A percentile compares a stretch with the other conserved stretches of the same genome.
phyloP scores from a whole-genome alignment of 768 basidiomycete genomes.

The Amanita polypyramis region DNA sequence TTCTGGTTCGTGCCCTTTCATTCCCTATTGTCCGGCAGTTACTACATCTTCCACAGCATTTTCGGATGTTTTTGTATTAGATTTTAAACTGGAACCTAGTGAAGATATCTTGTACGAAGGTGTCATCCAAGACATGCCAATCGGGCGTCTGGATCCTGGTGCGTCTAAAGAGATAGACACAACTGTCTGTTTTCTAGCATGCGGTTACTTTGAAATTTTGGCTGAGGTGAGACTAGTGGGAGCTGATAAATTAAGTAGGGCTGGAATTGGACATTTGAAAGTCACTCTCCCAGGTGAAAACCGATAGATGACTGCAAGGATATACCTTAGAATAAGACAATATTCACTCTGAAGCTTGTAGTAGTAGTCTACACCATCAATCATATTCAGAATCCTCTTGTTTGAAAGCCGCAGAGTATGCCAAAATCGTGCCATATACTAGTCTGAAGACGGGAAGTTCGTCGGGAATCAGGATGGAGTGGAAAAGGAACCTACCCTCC shows the following conservation, averaged over 20 bases:
- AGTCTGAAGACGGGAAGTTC: constrained; percentile 30
- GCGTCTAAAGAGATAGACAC: constrained; percentile 40
- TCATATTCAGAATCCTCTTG: constrained; percentile 80
- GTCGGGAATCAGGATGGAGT: background rate
- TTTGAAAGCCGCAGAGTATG: constrained; percentile 76
- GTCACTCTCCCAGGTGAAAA: constrained; percentile 22
- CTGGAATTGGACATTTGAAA: constrained; percentile 31
- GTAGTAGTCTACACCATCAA: constrained; percentile 19
- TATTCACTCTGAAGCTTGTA: background rate
- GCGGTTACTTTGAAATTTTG: constrained; percentile 50
- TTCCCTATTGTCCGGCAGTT: background rate
- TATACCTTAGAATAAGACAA: constrained; percentile 9
- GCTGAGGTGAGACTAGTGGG: constrained; percentile 26
- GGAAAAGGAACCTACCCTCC: constrained; percentile 54
- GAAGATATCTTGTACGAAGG: constrained; percentile 69
- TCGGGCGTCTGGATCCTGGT: constrained; percentile 53
- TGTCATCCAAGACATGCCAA: constrained; percentile 41
- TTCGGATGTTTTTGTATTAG: constrained; percentile 40
- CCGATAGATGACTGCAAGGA: constrained; percentile 2
- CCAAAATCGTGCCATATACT: constrained; percentile 86
- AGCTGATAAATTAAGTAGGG: constrained; percentile 15
- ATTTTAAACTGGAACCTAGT: constrained; percentile 44
- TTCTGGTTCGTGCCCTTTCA: constrained; percentile 39
- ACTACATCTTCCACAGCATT: constrained; percentile 28
- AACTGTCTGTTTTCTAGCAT: constrained; percentile 63